phyloP scores from a whole-genome alignment of 805 yeast species.

The Candida succiphila region DNA sequence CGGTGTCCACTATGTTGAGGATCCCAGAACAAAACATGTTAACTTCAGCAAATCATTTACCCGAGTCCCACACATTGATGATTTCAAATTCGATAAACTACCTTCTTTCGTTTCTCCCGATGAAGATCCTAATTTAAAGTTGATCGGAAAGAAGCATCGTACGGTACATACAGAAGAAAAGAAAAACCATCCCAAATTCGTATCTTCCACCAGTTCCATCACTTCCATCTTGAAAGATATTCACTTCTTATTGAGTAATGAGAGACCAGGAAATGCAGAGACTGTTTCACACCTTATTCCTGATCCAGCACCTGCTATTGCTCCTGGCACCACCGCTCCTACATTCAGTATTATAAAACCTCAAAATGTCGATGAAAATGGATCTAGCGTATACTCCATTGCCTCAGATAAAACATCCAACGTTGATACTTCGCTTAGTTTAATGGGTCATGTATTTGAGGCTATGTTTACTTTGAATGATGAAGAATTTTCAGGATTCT shows the following conservation, averaged over 20 bases:
- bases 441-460: constrained; percentile 76
- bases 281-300: constrained; percentile 36
- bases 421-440: constrained; percentile 55
- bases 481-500: constrained; percentile 34
- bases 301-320: constrained; percentile 22
- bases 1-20: constrained; percentile 68
- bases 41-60: constrained; percentile 58
- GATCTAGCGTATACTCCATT: constrained; percentile 39
- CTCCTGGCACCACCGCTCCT: constrained; percentile 40
- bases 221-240: constrained; percentile 67
- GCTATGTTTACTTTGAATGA: constrained; percentile 55
- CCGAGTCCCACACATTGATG: constrained; percentile 49
- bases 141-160: constrained; percentile 28
- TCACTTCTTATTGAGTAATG: constrained; percentile 60
- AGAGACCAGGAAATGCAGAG: constrained; percentile 39
- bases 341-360: constrained; percentile 48
- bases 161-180: no score
- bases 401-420: constrained; percentile 64
- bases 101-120: constrained; percentile 55
- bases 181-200: constrained; percentile 25
- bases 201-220: constrained; percentile 84
- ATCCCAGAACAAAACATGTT: constrained; percentile 64
- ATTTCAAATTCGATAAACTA: constrained; percentile 53
- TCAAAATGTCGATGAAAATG: constrained; percentile 1
- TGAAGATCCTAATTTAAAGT: constrained; percentile 43